Conservation (phyloP, 768 basidiomycete species). For the Royoungia palumana region DNA sequence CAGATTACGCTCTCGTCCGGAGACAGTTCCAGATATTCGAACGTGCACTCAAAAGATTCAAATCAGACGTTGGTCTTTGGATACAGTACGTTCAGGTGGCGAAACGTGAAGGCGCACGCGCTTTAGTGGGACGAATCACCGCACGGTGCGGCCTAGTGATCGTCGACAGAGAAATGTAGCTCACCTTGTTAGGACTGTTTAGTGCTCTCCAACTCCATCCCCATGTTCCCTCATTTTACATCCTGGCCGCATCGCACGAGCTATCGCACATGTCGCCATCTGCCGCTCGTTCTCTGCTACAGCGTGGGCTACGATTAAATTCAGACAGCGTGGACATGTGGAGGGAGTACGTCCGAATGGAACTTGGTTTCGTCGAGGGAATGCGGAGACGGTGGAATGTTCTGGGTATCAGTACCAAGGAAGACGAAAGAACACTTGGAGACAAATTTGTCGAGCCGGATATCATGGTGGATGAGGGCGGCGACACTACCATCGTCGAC, state of each 20-base stretch:
- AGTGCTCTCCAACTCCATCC: conserved; percentile 90
- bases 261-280: conserved; percentile 67
- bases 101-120: conserved; percentile 71
- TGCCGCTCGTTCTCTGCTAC: conserved; percentile 79
- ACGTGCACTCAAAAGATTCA: conserved; percentile 85
- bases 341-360: conserved; percentile 89
- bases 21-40: conserved; percentile 89
- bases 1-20: conserved; percentile 81
- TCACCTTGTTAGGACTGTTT: conserved; percentile 7
- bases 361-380: conserved; percentile 80
- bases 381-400: conserved; percentile 76
- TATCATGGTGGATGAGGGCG: conserved; percentile 18
- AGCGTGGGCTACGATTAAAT: conserved; percentile 81
- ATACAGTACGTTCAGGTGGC: conserved; percentile 85
- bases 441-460: conserved; percentile 25
- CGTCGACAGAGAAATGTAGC: neutral
- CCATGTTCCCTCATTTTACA: conserved; percentile 69
- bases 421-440: conserved; percentile 11
- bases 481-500: conserved; percentile 16
- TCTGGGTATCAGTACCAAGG: conserved; percentile 53
- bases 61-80: conserved; percentile 84
- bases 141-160: conserved; percentile 56
- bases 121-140: conserved; percentile 76
- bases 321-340: conserved; percentile 72
- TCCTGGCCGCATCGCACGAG: conserved; percentile 83